Evolutionary conservation across 176 grass and related monocot species (phyloP), one percentile per base, ranked within the genome.

Genomic region (Oryza rufipogon): DNA sequence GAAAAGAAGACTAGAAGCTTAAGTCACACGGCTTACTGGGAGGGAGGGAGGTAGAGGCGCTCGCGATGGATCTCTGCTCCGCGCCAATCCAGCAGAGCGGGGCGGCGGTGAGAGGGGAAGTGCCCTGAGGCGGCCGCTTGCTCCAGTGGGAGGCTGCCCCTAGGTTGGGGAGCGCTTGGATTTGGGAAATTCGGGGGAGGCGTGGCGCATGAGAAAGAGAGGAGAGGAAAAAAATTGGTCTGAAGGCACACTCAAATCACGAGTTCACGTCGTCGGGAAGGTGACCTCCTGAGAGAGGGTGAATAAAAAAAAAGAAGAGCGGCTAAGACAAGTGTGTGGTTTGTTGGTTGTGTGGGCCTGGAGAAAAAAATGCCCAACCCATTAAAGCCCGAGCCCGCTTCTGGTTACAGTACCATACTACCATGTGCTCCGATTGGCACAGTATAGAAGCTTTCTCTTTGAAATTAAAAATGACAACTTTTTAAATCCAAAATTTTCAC

Each of bases 171-270:
- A 51, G 48, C 48, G 4, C 48, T 51, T 15, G 69, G 68, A 68
- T 79, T 88, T 80, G 68, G 81, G 75, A 79, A 73, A 68, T 84
- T 16, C 36, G 75, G 30, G 30, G 47, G 38, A 60, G 85, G 71
- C 79, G 49, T 68, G 75, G 75, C 70, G 58, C 68, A 10, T 33
- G 81, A 45, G 74, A 49, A 48, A 4, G 12, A 54, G 38, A 38
- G 34, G 73, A 58, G 68, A 79, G 60, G 76, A 88, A 83, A 88
- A 83, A 88, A 84, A 84, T 5, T 88, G 68, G 74, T 78, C 80
- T 73, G 45, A 79, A 47, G 52, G 52, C 64, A 73, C 72, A 71
- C 79, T 73, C 70, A 68, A 79, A 84, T 88, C 58, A 77, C 52
- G 52, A 56, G 52, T 56, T 56, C 52, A 56, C 80, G 66, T 36